phyloP scores from a whole-genome alignment of 306 rosid genomes.

The Rubus parviflorus region DNA sequence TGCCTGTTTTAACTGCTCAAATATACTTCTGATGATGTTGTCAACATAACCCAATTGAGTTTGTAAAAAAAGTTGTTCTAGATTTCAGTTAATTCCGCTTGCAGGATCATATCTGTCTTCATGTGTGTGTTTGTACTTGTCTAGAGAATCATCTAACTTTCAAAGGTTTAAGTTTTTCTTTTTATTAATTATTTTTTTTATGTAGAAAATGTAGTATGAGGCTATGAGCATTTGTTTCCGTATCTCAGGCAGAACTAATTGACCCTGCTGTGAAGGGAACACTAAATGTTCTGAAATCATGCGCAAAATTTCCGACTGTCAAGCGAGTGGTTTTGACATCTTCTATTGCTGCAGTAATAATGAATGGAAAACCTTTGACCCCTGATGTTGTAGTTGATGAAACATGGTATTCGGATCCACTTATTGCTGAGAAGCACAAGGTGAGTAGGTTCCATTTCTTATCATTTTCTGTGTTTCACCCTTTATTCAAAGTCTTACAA shows the following conservation, averaged over 20 bases:
- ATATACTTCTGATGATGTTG: neutral
- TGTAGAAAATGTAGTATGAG: neutral
- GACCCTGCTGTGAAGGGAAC: slow-evolving; percentile 42
- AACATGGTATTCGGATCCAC: slow-evolving; percentile 25
- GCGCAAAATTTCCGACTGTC: slow-evolving; percentile 10
- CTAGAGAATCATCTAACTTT: neutral
- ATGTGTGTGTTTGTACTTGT: neutral
- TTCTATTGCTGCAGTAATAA: slow-evolving; percentile 16
- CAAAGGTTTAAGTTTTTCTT: neutral
- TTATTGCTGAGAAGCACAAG: slow-evolving; percentile 13
- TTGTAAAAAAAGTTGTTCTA: neutral
- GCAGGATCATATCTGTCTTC: neutral
- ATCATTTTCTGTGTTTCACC: neutral
- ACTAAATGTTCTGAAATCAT: slow-evolving; percentile 27
- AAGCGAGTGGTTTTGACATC: slow-evolving; percentile 33
- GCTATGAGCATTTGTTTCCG: neutral
- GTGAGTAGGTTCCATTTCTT: slow-evolving; percentile 1
- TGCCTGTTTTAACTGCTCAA: neutral
- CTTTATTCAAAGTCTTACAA: neutral
- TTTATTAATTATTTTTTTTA: neutral
- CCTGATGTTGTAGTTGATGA: slow-evolving; percentile 28
- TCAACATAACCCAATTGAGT: neutral
- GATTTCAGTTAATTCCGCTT: neutral
- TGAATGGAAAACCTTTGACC: slow-evolving; percentile 14
- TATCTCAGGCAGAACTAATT: slow-evolving; percentile 23